Base-by-base conservation (phyloP, 108 stramenopile genomes). In the Stephanodiscus triporus region DNA sequence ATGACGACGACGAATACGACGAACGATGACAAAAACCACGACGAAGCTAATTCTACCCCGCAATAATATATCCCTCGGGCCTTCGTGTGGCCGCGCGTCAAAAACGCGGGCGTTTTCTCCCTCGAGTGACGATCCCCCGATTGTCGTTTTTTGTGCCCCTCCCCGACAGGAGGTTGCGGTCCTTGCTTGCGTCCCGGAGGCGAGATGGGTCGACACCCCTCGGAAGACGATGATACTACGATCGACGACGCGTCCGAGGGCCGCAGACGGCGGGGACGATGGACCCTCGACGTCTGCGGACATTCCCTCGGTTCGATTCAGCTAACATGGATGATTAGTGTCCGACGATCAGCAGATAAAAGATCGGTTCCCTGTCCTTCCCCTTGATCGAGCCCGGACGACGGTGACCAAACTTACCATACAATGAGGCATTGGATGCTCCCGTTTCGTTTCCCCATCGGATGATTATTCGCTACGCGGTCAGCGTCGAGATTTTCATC, bases 221-320 rank as follows among this genome's bases (percentile, higher is more conserved):
- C n/a, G n/a, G 32, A 5, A 34, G 32, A 34, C 32, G 32, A 34
- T 2, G 32, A 34, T 81, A 10, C 29, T 88, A 13, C 51, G 79
- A 27, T 34, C 32, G 32, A 34, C 32, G 32, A 34, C 32, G 32
- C 32, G 32, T 34, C 84, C 82, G 68, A 47, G 84, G 26, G 73
- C 76, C 34, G 27, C n/a, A 37, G 0, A 17, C 22, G 37, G 23
- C 26, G 1, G 3, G 17, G 17, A 38, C 54, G 29, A 78, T 42
- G 17, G 55, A 72, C 43, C n/a, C 51, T 92, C 2, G 62, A 73
- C n/a, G 37, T 94, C 0, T 76, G 86, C 20, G 93, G 94, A 1
- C 96, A 97, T 84, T 93, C 91, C n/a, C 90, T 97, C 71, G 96
- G 96, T 23, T 87, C 90, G 2, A 91, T 86, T 56, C 90, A 82